Conservation (phyloP, 2,329 filamentous ascomycete genomes). For the Fusarium sp. region DNA sequence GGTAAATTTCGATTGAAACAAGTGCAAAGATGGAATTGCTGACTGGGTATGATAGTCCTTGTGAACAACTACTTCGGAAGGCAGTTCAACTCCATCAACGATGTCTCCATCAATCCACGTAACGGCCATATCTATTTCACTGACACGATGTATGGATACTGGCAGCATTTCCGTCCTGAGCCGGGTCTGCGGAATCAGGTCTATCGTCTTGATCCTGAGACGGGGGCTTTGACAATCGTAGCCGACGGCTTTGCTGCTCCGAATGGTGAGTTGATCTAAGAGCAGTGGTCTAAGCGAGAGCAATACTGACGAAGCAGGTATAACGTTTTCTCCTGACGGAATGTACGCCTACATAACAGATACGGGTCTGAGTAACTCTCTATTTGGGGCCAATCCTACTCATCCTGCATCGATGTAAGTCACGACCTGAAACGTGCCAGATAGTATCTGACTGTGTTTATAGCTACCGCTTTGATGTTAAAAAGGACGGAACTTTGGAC, state of each 20-base stretch:
- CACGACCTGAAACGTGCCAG: accelerated
- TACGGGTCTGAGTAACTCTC: slow-evolving; percentile 58
- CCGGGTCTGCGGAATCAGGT: slow-evolving; percentile 68
- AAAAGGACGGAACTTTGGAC: slow-evolving; percentile 57
- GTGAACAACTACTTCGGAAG: slow-evolving; percentile 70
- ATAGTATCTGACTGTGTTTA: not conserved
- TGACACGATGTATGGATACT: slow-evolving; percentile 68
- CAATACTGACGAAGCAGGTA: slow-evolving; percentile 48
- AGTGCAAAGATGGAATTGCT: too few species aligned
- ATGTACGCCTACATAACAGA: slow-evolving; percentile 66
- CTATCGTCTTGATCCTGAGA: slow-evolving; percentile 64
- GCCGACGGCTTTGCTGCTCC: slow-evolving; percentile 67
- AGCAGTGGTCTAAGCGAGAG: accelerated
- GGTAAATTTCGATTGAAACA: too few species aligned
- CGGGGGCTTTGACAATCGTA: slow-evolving; percentile 63
- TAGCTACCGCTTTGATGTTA: slow-evolving; percentile 60
- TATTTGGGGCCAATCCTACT: slow-evolving; percentile 56
- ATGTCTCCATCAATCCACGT: slow-evolving; percentile 63
- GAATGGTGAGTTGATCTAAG: slow-evolving; percentile 56
- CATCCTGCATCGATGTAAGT: slow-evolving; percentile 61
- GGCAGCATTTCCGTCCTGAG: slow-evolving; percentile 66
- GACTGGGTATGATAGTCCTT: slow-evolving; percentile 50
- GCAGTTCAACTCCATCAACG: slow-evolving; percentile 70
- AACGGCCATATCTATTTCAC: slow-evolving; percentile 74
- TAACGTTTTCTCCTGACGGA: slow-evolving; percentile 67